These are phyloP conservation scores for Aureobasidium sp. DNA, from an alignment of 2,329 filamentous ascomycete species.

Conservation along the genomic window DNA sequence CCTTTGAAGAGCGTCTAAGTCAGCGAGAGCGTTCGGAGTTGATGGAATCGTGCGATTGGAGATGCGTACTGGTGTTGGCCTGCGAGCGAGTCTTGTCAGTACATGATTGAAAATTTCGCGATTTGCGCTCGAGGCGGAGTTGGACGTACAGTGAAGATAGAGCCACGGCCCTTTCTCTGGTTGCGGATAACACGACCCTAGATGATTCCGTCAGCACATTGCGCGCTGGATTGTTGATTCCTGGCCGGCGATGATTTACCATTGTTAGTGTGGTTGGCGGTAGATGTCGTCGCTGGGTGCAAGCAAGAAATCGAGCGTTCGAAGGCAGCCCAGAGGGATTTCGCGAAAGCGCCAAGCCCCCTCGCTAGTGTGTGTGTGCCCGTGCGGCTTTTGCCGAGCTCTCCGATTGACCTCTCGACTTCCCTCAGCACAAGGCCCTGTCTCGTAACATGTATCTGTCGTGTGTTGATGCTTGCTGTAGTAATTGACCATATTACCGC, in stretches of 20 bases:
- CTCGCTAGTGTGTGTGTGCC: conserved; percentile 7
- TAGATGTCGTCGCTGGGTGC: conserved; percentile 9
- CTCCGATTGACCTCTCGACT: not conserved
- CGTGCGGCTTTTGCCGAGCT: not conserved
- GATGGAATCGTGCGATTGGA: not conserved
- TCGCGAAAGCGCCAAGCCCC: not conserved
- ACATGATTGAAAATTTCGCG: conserved; percentile 4
- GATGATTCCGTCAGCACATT: conserved; percentile 11
- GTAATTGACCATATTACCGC: too few species aligned
- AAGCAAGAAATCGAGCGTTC: conserved; percentile 6
- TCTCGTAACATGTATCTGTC: not conserved
- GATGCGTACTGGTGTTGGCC: conserved; percentile 19
- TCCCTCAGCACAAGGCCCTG: not conserved
- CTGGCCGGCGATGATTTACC: conserved; percentile 1
- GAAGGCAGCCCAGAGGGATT: conserved; percentile 9
- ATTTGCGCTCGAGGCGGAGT: not conserved
- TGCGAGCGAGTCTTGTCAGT: conserved; percentile 38
- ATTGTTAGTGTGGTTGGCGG: conserved; percentile 15
- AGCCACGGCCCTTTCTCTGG: conserved; percentile 68
- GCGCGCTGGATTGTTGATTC: conserved; percentile 2
- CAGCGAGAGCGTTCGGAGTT: conserved; percentile 4
- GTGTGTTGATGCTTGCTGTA: not conserved
- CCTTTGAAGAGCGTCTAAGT: conserved; percentile 53
- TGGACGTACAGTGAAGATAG: conserved; percentile 56
- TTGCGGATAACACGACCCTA: conserved; percentile 67